Base-by-base conservation (phyloP, 1,284 basidiomycete genomes). In the Cutaneotrichosporon dermatis region DNA sequence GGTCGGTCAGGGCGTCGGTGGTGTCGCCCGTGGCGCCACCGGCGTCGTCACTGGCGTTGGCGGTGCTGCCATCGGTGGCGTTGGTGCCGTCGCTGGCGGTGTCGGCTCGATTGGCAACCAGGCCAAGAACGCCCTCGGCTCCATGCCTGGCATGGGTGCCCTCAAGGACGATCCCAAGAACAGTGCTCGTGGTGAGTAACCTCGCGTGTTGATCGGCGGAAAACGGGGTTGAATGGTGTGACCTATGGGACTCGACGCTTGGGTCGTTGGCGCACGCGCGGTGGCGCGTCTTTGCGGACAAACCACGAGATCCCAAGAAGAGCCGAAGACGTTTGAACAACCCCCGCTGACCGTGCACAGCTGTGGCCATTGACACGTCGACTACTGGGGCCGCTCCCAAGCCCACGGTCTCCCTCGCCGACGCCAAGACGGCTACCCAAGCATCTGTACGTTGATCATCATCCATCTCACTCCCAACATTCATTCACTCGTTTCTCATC, bases 331-430 rank as follows among this genome's bases (percentile, higher is more conserved):
- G 9, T 25, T 25, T 11, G 8, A 12, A 48, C 33, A 49, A 13
- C 7, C 44, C 35, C 12, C 34, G 33, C 46, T 41, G 46, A 53
- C 39, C 52, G 11, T 41, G 37, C 50, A n/a, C 52, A 67, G 70
- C 69, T 51, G 66, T 91, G 46, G 72, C 82, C 8, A 75, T 91
- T 54, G 85, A 86, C 75, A 80, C 80, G 9, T 75, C 74, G 3
- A 66, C 69, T 3, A 58, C 60, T 2, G 75, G 78, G 10, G 76
- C 73, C 11, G 79, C 82, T 11, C 75, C 91, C 11, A 84, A 60
- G n/a, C 80, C 90, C 1, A 91, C 89, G 2, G 89, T 92, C 63
- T 86, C 81, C 4, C 76, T 92, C 40, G 79, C 87, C 46, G 88
- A 91, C 71, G 78, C 83, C 11, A 85, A 87, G 66, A 80, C 81